These are phyloP conservation scores for Spraguea lophii DNA, from an alignment of 371 early-diverging fungal species.

Conservation along the genomic window DNA sequence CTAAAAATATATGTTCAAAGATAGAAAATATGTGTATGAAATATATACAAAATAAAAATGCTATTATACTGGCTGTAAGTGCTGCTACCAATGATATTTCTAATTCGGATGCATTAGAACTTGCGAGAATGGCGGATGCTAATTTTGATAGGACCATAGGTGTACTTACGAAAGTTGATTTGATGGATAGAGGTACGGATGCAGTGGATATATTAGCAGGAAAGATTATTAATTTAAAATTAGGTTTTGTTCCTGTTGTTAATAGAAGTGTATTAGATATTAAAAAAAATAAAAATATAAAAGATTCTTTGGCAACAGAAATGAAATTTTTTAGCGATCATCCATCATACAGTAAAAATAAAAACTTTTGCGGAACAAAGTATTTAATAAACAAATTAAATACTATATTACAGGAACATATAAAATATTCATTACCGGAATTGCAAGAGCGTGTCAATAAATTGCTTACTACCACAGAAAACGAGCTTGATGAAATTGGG, in stretches of 20 bases:
- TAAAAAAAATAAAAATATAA: constrained; percentile 63
- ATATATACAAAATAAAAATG: constrained; percentile 69
- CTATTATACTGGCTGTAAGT: constrained; percentile 78
- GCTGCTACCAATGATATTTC: constrained; percentile 68
- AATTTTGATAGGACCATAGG: constrained; percentile 62
- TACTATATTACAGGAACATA: constrained; percentile 52
- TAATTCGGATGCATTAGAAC: constrained; percentile 74
- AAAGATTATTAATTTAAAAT: constrained; percentile 67
- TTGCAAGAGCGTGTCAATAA: constrained; percentile 33
- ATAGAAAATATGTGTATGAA: constrained; percentile 87
- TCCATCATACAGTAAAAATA: constrained; percentile 68
- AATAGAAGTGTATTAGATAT: constrained; percentile 52
- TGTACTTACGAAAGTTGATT: constrained; percentile 70
- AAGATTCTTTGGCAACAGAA: constrained; percentile 64
- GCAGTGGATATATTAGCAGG: constrained; percentile 90
- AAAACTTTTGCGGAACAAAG: constrained; percentile 87
- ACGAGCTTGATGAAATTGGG: constrained; percentile 49
- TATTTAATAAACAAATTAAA: constrained; percentile 78
- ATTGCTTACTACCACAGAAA: constrained; percentile 33
- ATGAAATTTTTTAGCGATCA: constrained; percentile 71
- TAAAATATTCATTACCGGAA: constrained; percentile 26
- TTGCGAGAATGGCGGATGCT: constrained; percentile 70
- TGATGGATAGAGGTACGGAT: constrained; percentile 94
- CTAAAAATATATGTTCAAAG: constrained; percentile 64
- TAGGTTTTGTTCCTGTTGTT: constrained; percentile 61